Conservation (phyloP, 2,329 filamentous ascomycete species). For the Trichoderma sp. region DNA sequence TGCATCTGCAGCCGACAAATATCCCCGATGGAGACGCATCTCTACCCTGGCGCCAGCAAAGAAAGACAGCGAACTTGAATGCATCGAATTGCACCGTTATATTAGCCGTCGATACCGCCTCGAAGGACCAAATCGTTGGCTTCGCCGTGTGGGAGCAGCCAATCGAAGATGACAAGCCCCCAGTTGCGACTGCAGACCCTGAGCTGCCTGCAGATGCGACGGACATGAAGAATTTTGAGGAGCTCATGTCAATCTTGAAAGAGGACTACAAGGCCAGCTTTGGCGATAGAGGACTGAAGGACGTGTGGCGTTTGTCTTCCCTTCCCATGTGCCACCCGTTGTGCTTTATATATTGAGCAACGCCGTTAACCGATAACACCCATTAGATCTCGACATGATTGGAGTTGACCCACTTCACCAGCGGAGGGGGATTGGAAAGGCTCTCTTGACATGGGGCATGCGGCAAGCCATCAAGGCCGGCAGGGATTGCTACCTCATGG, state of each 20-base stretch:
- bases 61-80: conserved; percentile 18
- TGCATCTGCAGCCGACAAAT: conserved; percentile 16
- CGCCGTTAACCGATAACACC: not conserved
- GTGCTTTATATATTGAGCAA: not conserved
- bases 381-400: conserved; percentile 27
- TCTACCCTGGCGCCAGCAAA: conserved; percentile 22
- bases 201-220: conserved; percentile 14
- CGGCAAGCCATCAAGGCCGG: conserved; percentile 22
- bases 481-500: conserved; percentile 25
- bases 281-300: conserved; percentile 25
- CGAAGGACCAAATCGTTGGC: conserved; percentile 24
- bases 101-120: conserved; percentile 22
- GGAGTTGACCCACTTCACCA: conserved; percentile 28
- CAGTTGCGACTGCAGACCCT: not conserved
- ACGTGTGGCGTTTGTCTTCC: conserved; percentile 28
- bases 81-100: conserved; percentile 11
- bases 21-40: conserved; percentile 3
- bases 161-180: not conserved
- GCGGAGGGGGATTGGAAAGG: conserved; percentile 26
- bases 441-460: conserved; percentile 28
- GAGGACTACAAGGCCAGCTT: conserved; percentile 23
- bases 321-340: not conserved
- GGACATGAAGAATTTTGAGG: conserved; percentile 20
- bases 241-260: conserved; percentile 16
- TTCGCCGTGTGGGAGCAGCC: conserved; percentile 21